These are phyloP conservation scores for thale cress (Arabidopsis thaliana) DNA, from an alignment of 345 rosid species.

Conservation along the genomic window TAIR10.1 NC_003075.7:13552001-13552500, in stretches of 20 bases:
- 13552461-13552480: slow-evolving; percentile 80
- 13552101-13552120: not conserved
- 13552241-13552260: slow-evolving; percentile 52
- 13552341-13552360: slow-evolving; percentile 57
- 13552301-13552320: slow-evolving; percentile 53
- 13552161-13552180: slow-evolving; percentile 6
- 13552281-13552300: slow-evolving; percentile 66
- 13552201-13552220: not conserved
- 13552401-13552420: slow-evolving; percentile 49
- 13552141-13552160: slow-evolving; percentile 17
- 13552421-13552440: slow-evolving; percentile 56
- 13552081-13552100: not conserved
- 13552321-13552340: slow-evolving; percentile 60
- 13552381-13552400: slow-evolving; percentile 59
- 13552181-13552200: slow-evolving; percentile 2
- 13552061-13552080: slow-evolving; percentile 1
- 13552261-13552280: slow-evolving; percentile 55
- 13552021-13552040: slow-evolving; percentile 4
- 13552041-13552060: not conserved
- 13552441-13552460: slow-evolving; percentile 74
- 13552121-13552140: not conserved
- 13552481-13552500: slow-evolving; percentile 74
- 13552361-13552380: slow-evolving; percentile 55
- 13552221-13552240: slow-evolving; percentile 67
- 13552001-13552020: not conserved